phyloP scores from a whole-genome alignment of 768 basidiomycete species.

The Lactarius quietus region DNA sequence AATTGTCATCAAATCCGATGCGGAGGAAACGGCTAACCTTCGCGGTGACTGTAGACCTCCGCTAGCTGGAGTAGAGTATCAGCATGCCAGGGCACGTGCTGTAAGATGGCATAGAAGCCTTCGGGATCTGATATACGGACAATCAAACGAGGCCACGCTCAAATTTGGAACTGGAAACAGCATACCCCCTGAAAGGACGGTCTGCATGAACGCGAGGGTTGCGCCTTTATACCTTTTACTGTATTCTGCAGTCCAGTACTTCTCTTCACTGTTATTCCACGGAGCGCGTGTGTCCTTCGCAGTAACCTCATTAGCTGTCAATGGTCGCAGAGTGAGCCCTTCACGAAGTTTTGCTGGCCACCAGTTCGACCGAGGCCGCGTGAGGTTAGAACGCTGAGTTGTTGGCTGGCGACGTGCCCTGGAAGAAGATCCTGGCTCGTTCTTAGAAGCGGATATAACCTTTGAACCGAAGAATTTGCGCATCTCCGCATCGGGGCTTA shows the following conservation, averaged over 20 bases:
- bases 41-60: constrained; percentile 81
- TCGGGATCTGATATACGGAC: constrained; percentile 56
- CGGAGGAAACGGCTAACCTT: constrained; percentile 49
- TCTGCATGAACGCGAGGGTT: constrained; percentile 75
- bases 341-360: constrained; percentile 65
- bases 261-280: constrained; percentile 53
- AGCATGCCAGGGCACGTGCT: constrained; percentile 83
- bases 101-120: constrained; percentile 71
- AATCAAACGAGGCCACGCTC: background rate
- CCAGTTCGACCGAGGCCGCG: constrained; percentile 74
- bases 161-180: constrained; percentile 14
- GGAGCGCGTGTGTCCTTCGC: constrained; percentile 40
- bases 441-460: constrained; percentile 68
- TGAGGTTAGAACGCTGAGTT: constrained; percentile 62
- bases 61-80: constrained; percentile 87
- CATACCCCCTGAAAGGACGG: constrained; percentile 79
- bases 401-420: constrained; percentile 42
- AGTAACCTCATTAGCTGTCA: constrained; percentile 52
- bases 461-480: constrained; percentile 91
- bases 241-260: constrained; percentile 89
- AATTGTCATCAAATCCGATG: background rate
- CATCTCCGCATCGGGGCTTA: constrained; percentile 89
- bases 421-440: constrained; percentile 34
- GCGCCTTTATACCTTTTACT: constrained; percentile 78
- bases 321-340: constrained; percentile 62